A percentile compares a stretch with the other conserved stretches of the same genome.
Conservation (phyloP, 345 rosid species). For the Ceriops tagal region DNA sequence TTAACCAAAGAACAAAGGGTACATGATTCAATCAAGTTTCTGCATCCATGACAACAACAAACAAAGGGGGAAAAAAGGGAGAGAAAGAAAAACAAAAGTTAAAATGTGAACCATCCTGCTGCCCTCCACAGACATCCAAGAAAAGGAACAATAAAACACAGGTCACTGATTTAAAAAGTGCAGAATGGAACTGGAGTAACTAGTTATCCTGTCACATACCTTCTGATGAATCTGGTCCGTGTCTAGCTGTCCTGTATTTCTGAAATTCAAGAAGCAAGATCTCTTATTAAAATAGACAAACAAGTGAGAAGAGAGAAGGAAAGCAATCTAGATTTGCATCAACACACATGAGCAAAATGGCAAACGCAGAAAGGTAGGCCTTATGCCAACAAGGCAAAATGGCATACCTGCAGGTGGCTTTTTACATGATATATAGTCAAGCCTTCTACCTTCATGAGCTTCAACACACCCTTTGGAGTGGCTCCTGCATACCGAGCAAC, state of each 20-base stretch:
- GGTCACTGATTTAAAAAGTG: not conserved
- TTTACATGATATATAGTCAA: slow-evolving; percentile 90
- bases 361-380: not conserved
- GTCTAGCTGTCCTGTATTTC: slow-evolving; percentile 88
- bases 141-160: not conserved
- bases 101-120: not conserved
- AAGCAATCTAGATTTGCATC: slow-evolving; percentile 6
- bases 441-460: slow-evolving; percentile 77
- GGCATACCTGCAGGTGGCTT: slow-evolving; percentile 78
- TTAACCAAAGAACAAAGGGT: not conserved
- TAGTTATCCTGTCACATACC: slow-evolving; percentile 36
- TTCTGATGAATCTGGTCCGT: slow-evolving; percentile 66
- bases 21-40: too few species aligned
- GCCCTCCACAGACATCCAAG: not conserved
- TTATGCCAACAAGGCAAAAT: not conserved
- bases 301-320: not conserved
- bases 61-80: too few species aligned
- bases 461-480: slow-evolving; percentile 86
- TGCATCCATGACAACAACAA: too few species aligned
- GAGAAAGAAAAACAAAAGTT: too few species aligned
- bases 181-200: slow-evolving; percentile 2
- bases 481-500: slow-evolving; percentile 48
- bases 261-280: slow-evolving; percentile 39
- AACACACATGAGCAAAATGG: not conserved
- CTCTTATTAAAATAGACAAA: slow-evolving; percentile 11